Conservation (phyloP, 768 basidiomycete genomes). For the Lepiota venenata region DNA sequence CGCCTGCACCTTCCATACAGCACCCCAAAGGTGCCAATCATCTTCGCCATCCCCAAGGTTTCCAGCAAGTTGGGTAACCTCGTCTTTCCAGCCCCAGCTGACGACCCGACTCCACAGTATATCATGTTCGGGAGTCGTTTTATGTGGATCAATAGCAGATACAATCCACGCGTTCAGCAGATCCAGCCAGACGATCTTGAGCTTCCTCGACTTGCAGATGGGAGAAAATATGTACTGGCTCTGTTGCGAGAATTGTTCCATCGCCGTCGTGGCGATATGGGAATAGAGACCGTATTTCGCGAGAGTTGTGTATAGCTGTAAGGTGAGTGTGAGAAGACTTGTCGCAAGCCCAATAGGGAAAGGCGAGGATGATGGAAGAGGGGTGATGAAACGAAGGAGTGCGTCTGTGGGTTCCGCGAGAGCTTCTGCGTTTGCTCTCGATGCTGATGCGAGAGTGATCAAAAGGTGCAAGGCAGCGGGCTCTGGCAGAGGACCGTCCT, state of each 20-base stretch:
- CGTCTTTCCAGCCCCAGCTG: constrained; percentile 74
- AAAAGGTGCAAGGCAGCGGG: constrained; percentile 58
- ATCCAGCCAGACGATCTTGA: constrained; percentile 50
- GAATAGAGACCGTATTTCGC: constrained; percentile 80
- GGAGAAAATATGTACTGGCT: constrained; percentile 41
- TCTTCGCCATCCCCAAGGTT: constrained; percentile 27
- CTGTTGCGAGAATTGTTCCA: constrained; percentile 51
- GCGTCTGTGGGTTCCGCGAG: constrained; percentile 58
- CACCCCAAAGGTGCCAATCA: constrained; percentile 40
- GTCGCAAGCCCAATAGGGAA: constrained; percentile 41
- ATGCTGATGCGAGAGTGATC: constrained; percentile 53
- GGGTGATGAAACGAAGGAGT: constrained; percentile 68
- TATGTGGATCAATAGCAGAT: constrained; percentile 89
- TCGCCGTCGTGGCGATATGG: constrained; percentile 61
- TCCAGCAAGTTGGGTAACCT: constrained; percentile 40
- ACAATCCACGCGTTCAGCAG: constrained; percentile 71
- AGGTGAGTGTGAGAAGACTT: constrained; percentile 49
- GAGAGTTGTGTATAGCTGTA: constrained; percentile 62
- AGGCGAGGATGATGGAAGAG: constrained; percentile 43
- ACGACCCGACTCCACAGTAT: constrained; percentile 85
- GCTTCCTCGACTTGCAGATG: constrained; percentile 29
- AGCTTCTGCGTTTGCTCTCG: constrained; percentile 61
- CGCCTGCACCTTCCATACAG: constrained; percentile 51
- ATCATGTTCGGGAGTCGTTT: constrained; percentile 81
- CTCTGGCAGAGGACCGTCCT: constrained; percentile 33